Conservation (phyloP, 441 rosid genomes). For the Macaranga tanarius region DNA sequence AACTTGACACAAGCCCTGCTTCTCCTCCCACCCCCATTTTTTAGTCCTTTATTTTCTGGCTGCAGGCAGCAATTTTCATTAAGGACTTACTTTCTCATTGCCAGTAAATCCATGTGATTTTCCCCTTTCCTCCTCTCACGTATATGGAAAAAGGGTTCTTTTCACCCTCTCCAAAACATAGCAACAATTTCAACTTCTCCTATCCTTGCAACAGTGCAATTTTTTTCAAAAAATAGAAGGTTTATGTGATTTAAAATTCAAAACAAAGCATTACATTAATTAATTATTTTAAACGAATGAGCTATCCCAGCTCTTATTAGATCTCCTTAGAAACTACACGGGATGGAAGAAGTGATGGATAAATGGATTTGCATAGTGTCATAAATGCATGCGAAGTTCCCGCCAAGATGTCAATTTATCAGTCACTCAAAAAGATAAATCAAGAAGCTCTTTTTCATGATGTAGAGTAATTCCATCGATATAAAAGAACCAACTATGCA, state of each 20-base stretch:
- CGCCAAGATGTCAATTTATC: background rate
- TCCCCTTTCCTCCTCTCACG: too few relatives aligned
- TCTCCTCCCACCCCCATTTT: background rate
- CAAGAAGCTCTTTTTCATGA: background rate
- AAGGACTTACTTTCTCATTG: too few relatives aligned
- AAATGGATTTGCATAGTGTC: background rate
- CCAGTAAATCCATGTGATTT: too few relatives aligned
- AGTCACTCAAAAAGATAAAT: background rate
- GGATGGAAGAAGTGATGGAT: background rate
- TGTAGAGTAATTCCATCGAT: background rate
- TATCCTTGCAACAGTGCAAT: background rate
- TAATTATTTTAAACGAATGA: background rate
- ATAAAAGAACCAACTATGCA: conserved; percentile 10
- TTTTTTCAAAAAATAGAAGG: background rate
- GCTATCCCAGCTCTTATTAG: background rate
- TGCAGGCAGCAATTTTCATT: too few relatives aligned
- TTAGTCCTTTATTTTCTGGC: too few relatives aligned
- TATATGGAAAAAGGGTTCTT: background rate
- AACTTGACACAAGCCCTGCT: background rate
- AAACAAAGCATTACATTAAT: background rate
- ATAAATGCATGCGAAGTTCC: background rate
- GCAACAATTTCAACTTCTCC: background rate
- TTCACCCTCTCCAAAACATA: background rate
- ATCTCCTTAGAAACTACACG: background rate
- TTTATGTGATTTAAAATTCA: background rate